Base-by-base conservation (phyloP, 2,329 filamentous ascomycete species). In the Triangularia setosa region DNA sequence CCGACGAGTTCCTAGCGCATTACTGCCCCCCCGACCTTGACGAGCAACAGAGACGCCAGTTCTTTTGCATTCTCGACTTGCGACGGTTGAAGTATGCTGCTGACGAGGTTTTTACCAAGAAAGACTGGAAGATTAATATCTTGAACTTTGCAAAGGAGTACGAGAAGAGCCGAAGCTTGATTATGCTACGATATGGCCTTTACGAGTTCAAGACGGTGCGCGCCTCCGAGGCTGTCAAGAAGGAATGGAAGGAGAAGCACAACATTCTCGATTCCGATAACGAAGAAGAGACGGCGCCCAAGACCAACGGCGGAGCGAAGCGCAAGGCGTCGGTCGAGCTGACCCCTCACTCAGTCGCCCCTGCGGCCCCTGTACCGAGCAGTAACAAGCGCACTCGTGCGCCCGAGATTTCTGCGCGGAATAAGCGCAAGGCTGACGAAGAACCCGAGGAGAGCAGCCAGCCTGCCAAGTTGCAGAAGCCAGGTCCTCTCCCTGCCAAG, bases 181-280 rank as follows among this genome's bases (percentile, higher is more conserved):
- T 87, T 64, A 81, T 87, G 75, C 72, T 87, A 63, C 83, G 84
- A 57, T 87, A 87, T 66, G 85, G 84, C 1, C 79, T 87, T 1
- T 87, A 87, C 70, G 83, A 87, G 70, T 87, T 87, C 75, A 85
- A 87, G 75, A 87, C 83, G 18, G 81, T 87, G 52, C 85, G 85
- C 70, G 83, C 84, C 1, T 85, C 84, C 0, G 82, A 81, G 65
- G 83, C 85, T 44, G 78, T 86, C 8, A 77, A 87, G 61, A 84
- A 81, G 73, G 83, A 83, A 69, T 87, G 85, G 85, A 82, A 84
- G 71, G 75, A 81, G 52, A 81, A 83, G 62, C 81, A 87, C 69
- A 82, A 82, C 30, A 77, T 87, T 23, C 81, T 83, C 9, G 79
- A 82, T 27, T 76, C 79, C 0, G 79, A 82, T 60, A 81, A 83